Percentiles rank a stretch among this genome's conserved stretches.
Evolutionary conservation across 2,329 filamentous ascomycete species (phyloP).

Genomic region (Clonostachys byssicola): DNA sequence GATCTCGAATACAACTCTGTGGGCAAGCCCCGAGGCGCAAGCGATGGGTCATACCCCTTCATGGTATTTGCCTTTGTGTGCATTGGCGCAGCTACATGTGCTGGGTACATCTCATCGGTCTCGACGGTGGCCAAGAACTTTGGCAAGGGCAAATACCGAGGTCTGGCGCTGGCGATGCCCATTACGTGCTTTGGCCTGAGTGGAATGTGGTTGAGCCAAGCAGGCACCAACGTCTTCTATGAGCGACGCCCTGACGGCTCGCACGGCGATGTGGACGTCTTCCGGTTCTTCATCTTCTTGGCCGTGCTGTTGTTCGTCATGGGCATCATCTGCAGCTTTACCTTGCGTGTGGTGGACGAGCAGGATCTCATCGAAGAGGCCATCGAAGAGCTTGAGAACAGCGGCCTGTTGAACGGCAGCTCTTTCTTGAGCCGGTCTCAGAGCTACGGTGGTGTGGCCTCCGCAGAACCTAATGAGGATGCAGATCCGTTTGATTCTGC

Average conservation of each 20-base stretch:
- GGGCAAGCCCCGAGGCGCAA: conserved; percentile 20
- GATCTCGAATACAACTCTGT: conserved; percentile 40
- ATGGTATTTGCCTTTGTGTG: conserved; percentile 85
- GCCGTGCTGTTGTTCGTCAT: conserved; percentile 64
- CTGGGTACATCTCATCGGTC: conserved; percentile 87
- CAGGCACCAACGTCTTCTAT: conserved; percentile 74
- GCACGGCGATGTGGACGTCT: conserved; percentile 66
- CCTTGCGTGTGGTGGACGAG: conserved; percentile 76
- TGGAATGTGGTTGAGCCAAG: conserved; percentile 92
- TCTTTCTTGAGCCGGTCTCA: conserved; percentile 60
- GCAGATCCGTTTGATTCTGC: conserved; percentile 29
- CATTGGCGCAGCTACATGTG: conserved; percentile 79
- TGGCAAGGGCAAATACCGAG: conserved; percentile 80
- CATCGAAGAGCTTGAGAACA: conserved; percentile 85
- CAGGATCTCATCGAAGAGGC: conserved; percentile 85
- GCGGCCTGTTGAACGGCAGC: conserved; percentile 74
- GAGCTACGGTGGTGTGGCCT: conserved; percentile 59
- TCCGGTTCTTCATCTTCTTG: conserved; percentile 84
- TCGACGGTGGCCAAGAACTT: conserved; percentile 99
- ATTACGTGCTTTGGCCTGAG: conserved; percentile 92
- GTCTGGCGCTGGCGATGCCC: conserved; percentile 82
- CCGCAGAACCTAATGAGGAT: conserved; percentile 34
- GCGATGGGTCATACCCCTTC: conserved; percentile 65
- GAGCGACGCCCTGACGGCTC: conserved; percentile 62
- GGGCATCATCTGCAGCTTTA: conserved; percentile 70